Evolutionary conservation across 1,139 yeast species (phyloP).

Genomic region (Pichia inconspicua): DNA sequence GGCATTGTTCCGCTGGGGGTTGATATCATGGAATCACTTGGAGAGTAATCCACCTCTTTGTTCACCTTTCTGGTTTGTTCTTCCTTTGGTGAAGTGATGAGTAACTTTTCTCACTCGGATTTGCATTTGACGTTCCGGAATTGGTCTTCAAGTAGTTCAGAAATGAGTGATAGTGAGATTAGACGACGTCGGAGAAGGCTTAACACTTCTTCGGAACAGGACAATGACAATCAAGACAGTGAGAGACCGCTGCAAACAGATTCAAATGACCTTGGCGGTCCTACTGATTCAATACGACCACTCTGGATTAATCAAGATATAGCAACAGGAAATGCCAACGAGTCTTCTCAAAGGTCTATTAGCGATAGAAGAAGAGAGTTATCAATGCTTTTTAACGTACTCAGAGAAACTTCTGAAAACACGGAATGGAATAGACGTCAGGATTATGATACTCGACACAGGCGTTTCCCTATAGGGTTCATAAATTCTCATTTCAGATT

Average conservation of each 20-base stretch:
- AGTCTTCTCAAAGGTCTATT: not conserved
- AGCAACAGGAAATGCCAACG: not conserved
- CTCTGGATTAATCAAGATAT: not conserved
- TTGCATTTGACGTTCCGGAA: conserved; percentile 5
- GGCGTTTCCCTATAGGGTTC: not conserved
- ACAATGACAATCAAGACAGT: not conserved
- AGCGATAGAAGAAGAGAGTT: not conserved
- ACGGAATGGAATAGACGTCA: not conserved
- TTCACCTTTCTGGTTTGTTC: no score
- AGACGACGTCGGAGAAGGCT: not conserved
- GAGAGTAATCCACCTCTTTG: not conserved
- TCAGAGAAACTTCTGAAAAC: not conserved
- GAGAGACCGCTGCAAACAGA: not conserved
- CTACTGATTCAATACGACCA: not conserved
- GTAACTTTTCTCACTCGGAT: conserved; percentile 2
- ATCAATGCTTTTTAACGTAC: not conserved
- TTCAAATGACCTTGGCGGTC: not conserved
- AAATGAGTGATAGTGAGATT: not conserved
- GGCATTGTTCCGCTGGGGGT: not conserved
- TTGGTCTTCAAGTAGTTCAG: conserved; percentile 6
- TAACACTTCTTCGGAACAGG: not conserved
- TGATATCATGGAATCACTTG: not conserved
- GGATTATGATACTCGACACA: not conserved
- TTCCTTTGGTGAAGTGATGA: conserved; percentile 2
- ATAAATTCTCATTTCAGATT: not conserved